A percentile compares a stretch with the other conserved stretches of the same genome.
Evolutionary conservation across 1,284 basidiomycete species (phyloP).

Genomic region (Fereydounia khargensis): DNA sequence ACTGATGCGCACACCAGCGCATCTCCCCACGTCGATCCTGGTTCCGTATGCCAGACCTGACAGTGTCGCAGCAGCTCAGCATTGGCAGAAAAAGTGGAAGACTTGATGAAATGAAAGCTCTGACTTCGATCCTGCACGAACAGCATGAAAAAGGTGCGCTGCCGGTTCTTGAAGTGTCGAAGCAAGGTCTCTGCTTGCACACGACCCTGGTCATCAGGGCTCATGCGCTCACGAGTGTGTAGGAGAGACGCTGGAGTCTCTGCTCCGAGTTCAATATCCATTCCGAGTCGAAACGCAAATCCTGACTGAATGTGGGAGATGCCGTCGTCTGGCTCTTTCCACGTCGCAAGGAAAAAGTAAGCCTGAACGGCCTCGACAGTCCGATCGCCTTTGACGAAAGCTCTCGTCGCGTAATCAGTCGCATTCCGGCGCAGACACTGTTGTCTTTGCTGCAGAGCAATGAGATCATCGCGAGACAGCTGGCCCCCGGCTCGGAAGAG

Average conservation of each 20-base stretch:
- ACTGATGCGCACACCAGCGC: conserved; percentile 27
- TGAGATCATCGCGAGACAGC: too few species aligned
- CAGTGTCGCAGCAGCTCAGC: conserved; percentile 27
- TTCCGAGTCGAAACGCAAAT: conserved; percentile 32
- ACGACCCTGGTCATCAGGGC: conserved; percentile 17
- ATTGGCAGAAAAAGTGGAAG: conserved; percentile 22
- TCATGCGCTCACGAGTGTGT: too few species aligned
- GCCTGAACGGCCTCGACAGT: conserved; percentile 31
- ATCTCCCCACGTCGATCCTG: conserved; percentile 19
- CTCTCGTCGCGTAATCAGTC: conserved; percentile 25
- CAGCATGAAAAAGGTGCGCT: conserved; percentile 34
- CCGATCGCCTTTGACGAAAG: conserved; percentile 34
- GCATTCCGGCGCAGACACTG: not conserved
- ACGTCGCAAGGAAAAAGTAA: conserved; percentile 31
- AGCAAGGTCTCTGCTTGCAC: conserved; percentile 26
- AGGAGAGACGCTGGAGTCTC: conserved; percentile 30
- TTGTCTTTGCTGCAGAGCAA: too few species aligned
- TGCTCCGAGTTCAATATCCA: conserved; percentile 34
- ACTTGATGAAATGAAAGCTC: conserved; percentile 30
- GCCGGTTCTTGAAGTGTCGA: conserved; percentile 32
- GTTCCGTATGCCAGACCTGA: conserved; percentile 29
- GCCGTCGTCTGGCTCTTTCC: conserved; percentile 35
- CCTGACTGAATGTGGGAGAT: conserved; percentile 31
- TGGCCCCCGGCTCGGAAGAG: too few species aligned
- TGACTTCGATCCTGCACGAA: conserved; percentile 40